phyloP scores from a whole-genome alignment of 2,329 filamentous ascomycete genomes.

The Diplodia seriata region DNA sequence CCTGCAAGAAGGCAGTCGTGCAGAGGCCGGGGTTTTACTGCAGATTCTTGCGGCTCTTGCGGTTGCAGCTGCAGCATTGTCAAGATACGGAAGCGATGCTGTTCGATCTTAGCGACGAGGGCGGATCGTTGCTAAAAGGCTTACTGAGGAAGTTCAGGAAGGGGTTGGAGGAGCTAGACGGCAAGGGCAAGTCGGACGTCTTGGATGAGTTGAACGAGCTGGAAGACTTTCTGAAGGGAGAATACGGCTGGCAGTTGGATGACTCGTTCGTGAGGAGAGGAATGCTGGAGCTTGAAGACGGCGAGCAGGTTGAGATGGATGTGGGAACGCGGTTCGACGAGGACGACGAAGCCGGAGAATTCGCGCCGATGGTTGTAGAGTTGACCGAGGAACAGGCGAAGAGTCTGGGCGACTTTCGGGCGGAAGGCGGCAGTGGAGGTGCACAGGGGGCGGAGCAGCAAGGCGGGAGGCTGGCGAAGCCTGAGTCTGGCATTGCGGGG shows the following conservation, averaged over 20 bases:
- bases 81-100: conserved; percentile 66
- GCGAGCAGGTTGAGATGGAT: conserved; percentile 67
- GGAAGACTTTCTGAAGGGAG: conserved; percentile 60
- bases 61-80: conserved; percentile 62
- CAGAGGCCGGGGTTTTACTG: conserved; percentile 60
- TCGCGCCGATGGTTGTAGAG: conserved; percentile 68
- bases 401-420: conserved; percentile 43
- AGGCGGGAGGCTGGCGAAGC: conserved; percentile 44
- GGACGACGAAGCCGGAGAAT: conserved; percentile 70
- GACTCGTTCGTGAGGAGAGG: conserved; percentile 63
- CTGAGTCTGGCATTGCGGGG: conserved; percentile 29
- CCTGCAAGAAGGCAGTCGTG: conserved; percentile 60
- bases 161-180: conserved; percentile 57
- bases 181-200: conserved; percentile 52
- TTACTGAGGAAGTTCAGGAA: conserved; percentile 61
- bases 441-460: conserved; percentile 42
- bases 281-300: conserved; percentile 67
- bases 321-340: conserved; percentile 59
- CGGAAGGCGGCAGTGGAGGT: conserved; percentile 37
- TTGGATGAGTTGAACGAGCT: conserved; percentile 62
- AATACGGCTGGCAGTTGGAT: conserved; percentile 66
- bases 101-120: conserved; percentile 64
- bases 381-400: conserved; percentile 53
- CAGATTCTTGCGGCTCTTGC: conserved; percentile 57
- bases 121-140: conserved; percentile 59